These are phyloP conservation scores for Amoebophrya sp. DNA, from an alignment of 169 alveolate genomes.

Conservation along the genomic window DNA sequence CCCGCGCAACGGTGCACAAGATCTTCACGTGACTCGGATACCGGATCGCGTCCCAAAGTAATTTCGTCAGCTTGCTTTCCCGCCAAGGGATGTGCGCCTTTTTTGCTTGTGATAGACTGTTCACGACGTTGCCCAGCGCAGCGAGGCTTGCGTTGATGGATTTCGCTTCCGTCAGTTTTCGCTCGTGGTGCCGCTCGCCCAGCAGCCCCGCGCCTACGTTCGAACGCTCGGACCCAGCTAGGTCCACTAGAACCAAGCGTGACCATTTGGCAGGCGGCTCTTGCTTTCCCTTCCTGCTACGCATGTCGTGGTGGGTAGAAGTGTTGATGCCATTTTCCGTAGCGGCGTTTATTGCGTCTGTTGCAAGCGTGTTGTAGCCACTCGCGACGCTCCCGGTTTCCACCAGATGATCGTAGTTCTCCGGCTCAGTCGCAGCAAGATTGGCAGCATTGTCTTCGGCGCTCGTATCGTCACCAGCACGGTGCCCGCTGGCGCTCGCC, in stretches of 20 bases:
- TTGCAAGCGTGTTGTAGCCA: no score
- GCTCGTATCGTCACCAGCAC: no score
- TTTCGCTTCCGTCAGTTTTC: not conserved
- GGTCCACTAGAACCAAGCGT: not conserved
- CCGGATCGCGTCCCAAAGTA: not conserved
- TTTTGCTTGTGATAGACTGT: not conserved
- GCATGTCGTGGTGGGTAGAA: no score
- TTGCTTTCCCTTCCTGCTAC: no score
- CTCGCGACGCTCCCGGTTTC: no score
- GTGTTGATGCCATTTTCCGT: no score
- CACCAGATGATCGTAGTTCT: no score
- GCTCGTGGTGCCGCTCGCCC: not conserved
- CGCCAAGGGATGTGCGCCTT: not conserved
- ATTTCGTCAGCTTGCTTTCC: not conserved
- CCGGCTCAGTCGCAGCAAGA: no score
- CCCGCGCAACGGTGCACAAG: not conserved
- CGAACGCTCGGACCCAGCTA: not conserved
- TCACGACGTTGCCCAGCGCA: not conserved
- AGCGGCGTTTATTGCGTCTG: no score
- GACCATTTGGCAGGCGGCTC: no score
- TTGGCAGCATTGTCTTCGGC: no score
- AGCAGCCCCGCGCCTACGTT: not conserved
- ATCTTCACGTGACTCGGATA: not conserved
- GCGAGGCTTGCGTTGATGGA: not conserved
- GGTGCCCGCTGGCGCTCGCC: no score